Percentiles rank a stretch among this genome's conserved stretches.
These are phyloP conservation scores for Lactifluus piperatus DNA, from an alignment of 768 basidiomycete species.

Conservation along the genomic window DNA sequence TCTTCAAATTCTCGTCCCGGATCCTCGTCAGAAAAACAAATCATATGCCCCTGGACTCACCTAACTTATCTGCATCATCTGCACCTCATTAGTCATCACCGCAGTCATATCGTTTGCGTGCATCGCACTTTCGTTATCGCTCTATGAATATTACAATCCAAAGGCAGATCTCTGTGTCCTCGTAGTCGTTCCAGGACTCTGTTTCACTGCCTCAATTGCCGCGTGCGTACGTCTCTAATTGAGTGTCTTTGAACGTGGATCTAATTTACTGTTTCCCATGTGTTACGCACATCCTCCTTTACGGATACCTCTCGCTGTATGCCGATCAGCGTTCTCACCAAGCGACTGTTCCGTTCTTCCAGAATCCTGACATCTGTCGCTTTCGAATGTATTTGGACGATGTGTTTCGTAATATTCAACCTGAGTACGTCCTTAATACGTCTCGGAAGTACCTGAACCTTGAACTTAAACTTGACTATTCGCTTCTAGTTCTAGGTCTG, in stretches of 20 bases:
- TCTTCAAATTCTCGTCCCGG: neutral
- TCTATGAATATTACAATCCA: conserved; percentile 7
- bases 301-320: no score
- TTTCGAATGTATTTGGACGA: conserved; percentile 20
- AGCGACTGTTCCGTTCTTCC: conserved; percentile 10
- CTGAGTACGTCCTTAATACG: conserved; percentile 4
- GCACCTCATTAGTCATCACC: neutral
- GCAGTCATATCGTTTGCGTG: conserved; percentile 8
- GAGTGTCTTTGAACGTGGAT: neutral
- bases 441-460: neutral
- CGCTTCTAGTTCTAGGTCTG: conserved; percentile 11
- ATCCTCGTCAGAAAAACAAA: neutral
- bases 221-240: neutral
- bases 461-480: neutral
- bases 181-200: conserved; percentile 10
- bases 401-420: conserved; percentile 17
- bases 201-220: neutral
- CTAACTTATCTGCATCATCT: neutral
- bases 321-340: conserved; percentile 3
- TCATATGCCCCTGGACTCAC: neutral
- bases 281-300: neutral
- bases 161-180: conserved; percentile 18
- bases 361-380: conserved; percentile 10
- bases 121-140: conserved; percentile 7
- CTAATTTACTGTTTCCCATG: conserved; percentile 1